Percentiles rank a stretch among this genome's conserved stretches.
Evolutionary conservation across 1,139 yeast species (phyloP).

Genomic region (Blastobotrys petasosporus): DNA sequence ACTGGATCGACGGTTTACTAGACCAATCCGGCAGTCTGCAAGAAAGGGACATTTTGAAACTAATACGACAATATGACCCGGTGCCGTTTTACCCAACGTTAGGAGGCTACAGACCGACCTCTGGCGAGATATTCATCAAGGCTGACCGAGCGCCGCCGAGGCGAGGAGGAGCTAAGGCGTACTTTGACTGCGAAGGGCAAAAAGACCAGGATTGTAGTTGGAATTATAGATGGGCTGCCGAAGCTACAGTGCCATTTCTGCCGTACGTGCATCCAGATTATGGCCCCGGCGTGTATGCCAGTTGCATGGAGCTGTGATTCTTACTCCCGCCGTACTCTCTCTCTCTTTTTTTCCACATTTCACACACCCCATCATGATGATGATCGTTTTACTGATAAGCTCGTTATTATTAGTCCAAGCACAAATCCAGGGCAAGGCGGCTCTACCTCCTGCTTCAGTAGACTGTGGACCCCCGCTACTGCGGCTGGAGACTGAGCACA

Average conservation of each 20-base stretch:
- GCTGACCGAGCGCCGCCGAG: not conserved
- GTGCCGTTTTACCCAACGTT: conserved; percentile 8
- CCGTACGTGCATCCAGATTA: conserved; percentile 10
- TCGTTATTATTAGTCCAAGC: not conserved
- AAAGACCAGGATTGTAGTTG: conserved; percentile 5
- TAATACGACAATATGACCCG: conserved; percentile 9
- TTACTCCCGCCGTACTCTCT: not conserved
- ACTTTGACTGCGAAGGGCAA: conserved; percentile 7
- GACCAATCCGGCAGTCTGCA: not conserved
- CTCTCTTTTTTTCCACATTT: not conserved
- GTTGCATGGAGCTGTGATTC: conserved; percentile 4
- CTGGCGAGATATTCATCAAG: conserved; percentile 7
- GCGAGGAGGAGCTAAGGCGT: not conserved
- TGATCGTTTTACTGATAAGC: not conserved
- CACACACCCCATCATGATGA: not conserved
- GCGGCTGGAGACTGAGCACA: not conserved
- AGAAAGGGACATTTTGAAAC: conserved; percentile 1
- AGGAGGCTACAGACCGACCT: not conserved
- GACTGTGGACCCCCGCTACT: not conserved
- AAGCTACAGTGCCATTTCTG: not conserved
- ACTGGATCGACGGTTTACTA: conserved; percentile 4
- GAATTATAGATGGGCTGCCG: conserved; percentile 2
- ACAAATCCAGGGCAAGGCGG: not conserved
- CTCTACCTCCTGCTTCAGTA: not conserved
- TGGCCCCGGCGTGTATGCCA: conserved; percentile 8